These are phyloP conservation scores for Bathelium albidoporum DNA, from an alignment of 495 filamentous ascomycete species.

Conservation along the genomic window DNA sequence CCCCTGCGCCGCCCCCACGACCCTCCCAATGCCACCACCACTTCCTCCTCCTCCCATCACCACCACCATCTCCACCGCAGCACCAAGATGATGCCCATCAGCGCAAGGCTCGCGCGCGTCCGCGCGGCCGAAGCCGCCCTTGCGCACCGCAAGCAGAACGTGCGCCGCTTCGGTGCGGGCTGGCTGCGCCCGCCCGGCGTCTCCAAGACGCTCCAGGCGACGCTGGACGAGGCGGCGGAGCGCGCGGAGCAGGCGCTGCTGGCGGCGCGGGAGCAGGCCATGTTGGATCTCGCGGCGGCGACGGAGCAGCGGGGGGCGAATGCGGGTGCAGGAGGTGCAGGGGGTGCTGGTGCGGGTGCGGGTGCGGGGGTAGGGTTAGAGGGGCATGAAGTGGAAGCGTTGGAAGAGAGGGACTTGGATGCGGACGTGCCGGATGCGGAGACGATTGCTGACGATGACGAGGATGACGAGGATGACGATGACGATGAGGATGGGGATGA, in stretches of 20 bases:
- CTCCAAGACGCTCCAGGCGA: conserved; percentile 35
- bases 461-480: conserved; percentile 46
- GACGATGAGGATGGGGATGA: conserved; percentile 31
- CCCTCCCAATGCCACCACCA: not conserved
- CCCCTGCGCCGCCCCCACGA: not conserved
- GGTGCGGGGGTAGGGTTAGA: conserved; percentile 13
- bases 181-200: conserved; percentile 38
- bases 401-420: conserved; percentile 44
- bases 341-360: not conserved
- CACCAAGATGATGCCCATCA: conserved; percentile 7
- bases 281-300: conserved; percentile 25
- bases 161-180: conserved; percentile 31
- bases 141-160: conserved; percentile 29
- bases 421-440: conserved; percentile 50
- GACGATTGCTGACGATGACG: conserved; percentile 13
- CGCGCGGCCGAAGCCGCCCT: conserved; percentile 30
- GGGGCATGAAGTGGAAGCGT: conserved; percentile 12
- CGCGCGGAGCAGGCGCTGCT: conserved; percentile 30
- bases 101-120: conserved; percentile 20
- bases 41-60: conserved; percentile 10
- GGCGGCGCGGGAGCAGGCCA: conserved; percentile 25
- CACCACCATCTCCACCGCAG: conserved; percentile 14
- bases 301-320: conserved; percentile 23
- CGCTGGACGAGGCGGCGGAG: conserved; percentile 33
- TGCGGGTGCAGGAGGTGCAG: conserved; percentile 13